phyloP scores from a whole-genome alignment of 2,329 filamentous ascomycete genomes.

The Sordariomycetes sp. region DNA sequence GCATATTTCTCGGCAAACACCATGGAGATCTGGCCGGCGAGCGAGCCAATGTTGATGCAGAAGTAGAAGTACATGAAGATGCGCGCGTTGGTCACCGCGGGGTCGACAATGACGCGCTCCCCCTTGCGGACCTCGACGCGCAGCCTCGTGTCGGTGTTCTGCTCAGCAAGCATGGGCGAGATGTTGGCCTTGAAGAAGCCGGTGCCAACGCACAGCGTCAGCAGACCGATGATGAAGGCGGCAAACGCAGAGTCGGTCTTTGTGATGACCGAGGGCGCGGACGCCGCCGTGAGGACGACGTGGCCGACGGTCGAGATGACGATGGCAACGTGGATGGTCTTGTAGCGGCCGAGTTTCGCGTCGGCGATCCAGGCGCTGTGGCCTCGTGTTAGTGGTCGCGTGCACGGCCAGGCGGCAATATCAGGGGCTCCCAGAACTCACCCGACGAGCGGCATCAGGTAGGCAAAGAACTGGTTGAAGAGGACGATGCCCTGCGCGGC shows the following conservation, averaged over 20 bases:
- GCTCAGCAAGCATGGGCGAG: constrained; percentile 57
- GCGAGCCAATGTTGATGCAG: constrained; percentile 51
- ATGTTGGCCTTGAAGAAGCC: constrained; percentile 78
- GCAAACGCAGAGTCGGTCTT: constrained; percentile 43
- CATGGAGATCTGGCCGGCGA: constrained; percentile 40
- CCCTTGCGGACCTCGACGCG: constrained; percentile 42
- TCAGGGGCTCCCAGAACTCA: constrained; percentile 14
- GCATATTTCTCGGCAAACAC: constrained; percentile 65
- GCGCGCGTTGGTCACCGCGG: constrained; percentile 52
- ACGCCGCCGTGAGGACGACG: constrained; percentile 49
- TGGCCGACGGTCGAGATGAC: constrained; percentile 52
- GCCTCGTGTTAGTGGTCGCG: not conserved
- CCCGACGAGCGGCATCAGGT: constrained; percentile 44
- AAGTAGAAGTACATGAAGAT: constrained; percentile 52
- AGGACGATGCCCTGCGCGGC: constrained; percentile 33
- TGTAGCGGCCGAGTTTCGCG: constrained; percentile 59
- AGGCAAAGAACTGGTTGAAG: constrained; percentile 50
- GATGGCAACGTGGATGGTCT: constrained; percentile 58
- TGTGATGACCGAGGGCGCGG: constrained; percentile 49
- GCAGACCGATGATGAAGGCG: constrained; percentile 54
- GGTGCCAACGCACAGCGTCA: constrained; percentile 46
- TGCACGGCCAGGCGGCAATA: not conserved
- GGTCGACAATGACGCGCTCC: constrained; percentile 58
- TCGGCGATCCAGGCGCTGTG: constrained; percentile 45
- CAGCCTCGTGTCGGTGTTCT: constrained; percentile 46